These are phyloP conservation scores for Apiotrichum laibachii DNA, from an alignment of 1,284 basidiomycete species.

Conservation along the genomic window DNA sequence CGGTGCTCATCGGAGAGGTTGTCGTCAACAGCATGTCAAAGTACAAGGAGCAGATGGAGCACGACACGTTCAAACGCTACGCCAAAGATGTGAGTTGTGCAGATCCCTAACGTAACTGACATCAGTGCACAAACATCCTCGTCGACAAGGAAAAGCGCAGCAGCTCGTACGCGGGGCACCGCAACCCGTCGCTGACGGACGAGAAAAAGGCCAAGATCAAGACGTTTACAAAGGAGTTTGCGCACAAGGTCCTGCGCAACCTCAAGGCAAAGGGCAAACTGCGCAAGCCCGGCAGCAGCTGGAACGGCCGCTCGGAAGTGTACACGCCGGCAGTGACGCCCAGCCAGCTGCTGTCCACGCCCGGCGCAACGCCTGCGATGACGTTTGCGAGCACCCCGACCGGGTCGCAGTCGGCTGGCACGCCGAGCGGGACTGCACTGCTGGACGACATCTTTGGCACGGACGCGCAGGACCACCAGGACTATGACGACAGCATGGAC, in stretches of 20 bases:
- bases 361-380: constrained; percentile 5
- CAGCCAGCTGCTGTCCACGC: constrained; percentile 4
- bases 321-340: background rate
- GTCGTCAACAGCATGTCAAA: constrained; percentile 92
- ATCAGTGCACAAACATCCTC: constrained; percentile 72
- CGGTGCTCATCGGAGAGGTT: constrained; percentile 79
- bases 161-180: constrained; percentile 66
- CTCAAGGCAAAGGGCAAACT: constrained; percentile 49
- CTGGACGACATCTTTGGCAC: constrained; percentile 25
- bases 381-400: constrained; percentile 5
- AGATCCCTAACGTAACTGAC: background rate
- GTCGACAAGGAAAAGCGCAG: constrained; percentile 92
- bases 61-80: constrained; percentile 88
- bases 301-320: background rate
- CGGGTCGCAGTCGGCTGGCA: background rate
- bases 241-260: constrained; percentile 46
- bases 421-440: constrained; percentile 9
- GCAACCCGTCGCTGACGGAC: constrained; percentile 71
- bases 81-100: constrained; percentile 76
- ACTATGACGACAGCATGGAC: constrained; percentile 9
- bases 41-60: constrained; percentile 73
- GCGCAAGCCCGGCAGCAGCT: background rate
- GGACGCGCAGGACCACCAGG: constrained; percentile 8
- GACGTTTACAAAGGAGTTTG: constrained; percentile 87
- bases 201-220: constrained; percentile 90